phyloP scores from a whole-genome alignment of 1,284 basidiomycete species.

The Tilletia caries region DNA sequence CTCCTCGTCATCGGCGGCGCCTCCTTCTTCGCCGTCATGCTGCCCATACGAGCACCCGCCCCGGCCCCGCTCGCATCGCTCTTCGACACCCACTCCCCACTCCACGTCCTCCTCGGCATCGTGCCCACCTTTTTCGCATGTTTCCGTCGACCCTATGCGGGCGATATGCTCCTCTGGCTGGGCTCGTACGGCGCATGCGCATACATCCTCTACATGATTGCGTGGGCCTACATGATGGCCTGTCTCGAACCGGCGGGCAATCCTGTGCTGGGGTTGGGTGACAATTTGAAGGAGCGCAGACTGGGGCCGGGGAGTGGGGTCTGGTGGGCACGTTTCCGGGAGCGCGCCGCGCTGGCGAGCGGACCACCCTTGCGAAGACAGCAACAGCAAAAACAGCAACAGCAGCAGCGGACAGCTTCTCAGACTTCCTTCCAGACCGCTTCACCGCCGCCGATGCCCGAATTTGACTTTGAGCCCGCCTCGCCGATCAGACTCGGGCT shows the following conservation, averaged over 20 bases:
- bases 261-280: constrained; percentile 31
- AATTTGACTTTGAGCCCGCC: constrained; percentile 1
- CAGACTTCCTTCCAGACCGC: neutral
- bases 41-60: constrained; percentile 33
- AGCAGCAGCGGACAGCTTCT: neutral
- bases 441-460: neutral
- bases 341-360: constrained; percentile 24
- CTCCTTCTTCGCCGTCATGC: constrained; percentile 63
- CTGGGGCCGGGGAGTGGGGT: constrained; percentile 38
- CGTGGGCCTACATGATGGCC: constrained; percentile 77
- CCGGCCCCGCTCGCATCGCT: constrained; percentile 36
- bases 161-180: constrained; percentile 29
- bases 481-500: neutral
- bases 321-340: constrained; percentile 43
- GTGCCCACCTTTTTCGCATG: constrained; percentile 26
- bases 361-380: constrained; percentile 6
- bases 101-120: constrained; percentile 41
- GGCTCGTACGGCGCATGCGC: constrained; percentile 57
- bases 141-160: constrained; percentile 21
- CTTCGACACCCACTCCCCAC: constrained; percentile 33
- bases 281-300: constrained; percentile 31
- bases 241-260: constrained; percentile 63
- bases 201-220: constrained; percentile 73
- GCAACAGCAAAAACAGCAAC: neutral
- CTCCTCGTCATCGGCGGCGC: constrained; percentile 69